Base-by-base conservation (phyloP, 78 protist species). In the Isochrysis galbana region DNA sequence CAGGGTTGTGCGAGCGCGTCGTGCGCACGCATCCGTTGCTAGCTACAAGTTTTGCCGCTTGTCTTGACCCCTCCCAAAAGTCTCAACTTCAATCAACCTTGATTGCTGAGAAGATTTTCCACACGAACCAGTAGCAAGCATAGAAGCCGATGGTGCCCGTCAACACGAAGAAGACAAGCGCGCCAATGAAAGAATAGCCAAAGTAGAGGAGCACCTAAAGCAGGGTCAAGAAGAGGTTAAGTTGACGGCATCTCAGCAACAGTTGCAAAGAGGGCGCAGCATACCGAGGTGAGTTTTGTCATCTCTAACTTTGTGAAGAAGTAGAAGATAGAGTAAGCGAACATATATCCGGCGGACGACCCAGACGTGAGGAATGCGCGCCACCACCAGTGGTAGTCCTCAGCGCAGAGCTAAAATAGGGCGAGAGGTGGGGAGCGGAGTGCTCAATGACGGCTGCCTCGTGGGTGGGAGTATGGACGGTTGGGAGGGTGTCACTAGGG, bases 371-470 rank as follows among this genome's bases (percentile, higher is more conserved):
- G 39, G 96, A 96, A 98, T 2, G 98, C 83, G 69, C 99, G 91
- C 99, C 99, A 98, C 99, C 99, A 98, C 95, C 95, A 93, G 93
- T 93, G 95, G 80, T 93, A 93, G 89, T 93, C 95, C 93, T 93
- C 55, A 39, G 70, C 70, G 69, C 89, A 84, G 5, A 46, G 67
- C 67, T n/a, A n/a, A n/a, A n/a, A n/a, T n/a, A n/a, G n/a, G n/a
- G n/a, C n/a, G n/a, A n/a, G n/a, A n/a, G n/a, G n/a, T n/a, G n/a
- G n/a, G n/a, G n/a, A n/a, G n/a, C n/a, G n/a, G n/a, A n/a, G n/a
- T n/a, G n/a, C n/a, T n/a, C n/a, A n/a, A n/a, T n/a, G n/a, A n/a
- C n/a, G n/a, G n/a, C n/a, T n/a, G n/a, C n/a, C n/a, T n/a, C n/a
- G n/a, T n/a, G n/a, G n/a, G n/a, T n/a, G n/a, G n/a, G n/a, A n/a